Conservation (phyloP, 371 early-diverging fungal genomes). For the Actinomortierella ambigua region DNA sequence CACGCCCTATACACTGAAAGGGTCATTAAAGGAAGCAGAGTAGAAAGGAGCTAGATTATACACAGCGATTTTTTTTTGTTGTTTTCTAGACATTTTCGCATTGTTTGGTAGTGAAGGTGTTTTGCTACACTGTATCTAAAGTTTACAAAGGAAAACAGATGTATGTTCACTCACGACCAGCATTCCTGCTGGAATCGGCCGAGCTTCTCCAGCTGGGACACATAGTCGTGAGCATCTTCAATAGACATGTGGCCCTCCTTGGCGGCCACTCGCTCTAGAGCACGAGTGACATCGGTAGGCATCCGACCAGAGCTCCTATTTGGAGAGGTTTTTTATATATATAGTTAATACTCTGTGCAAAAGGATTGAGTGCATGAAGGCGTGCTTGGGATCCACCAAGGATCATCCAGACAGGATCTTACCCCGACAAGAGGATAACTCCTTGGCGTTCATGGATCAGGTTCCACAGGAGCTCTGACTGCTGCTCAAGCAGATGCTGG, state of each 20-base stretch:
- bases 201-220: slow-evolving; percentile 63
- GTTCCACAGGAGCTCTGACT: slow-evolving; percentile 66
- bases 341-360: slow-evolving; percentile 11
- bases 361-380: not conserved
- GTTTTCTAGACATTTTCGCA: no score
- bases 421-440: slow-evolving; percentile 76
- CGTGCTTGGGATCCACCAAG: not conserved
- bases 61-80: no score
- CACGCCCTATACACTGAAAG: no score
- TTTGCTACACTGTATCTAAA: no score
- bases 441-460: slow-evolving; percentile 64
- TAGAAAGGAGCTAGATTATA: no score
- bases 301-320: slow-evolving; percentile 78
- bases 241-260: slow-evolving; percentile 57
- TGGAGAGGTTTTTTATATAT: no score
- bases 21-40: no score
- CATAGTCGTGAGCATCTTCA: slow-evolving; percentile 65
- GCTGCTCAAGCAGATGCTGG: slow-evolving; percentile 66
- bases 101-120: no score
- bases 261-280: slow-evolving; percentile 68
- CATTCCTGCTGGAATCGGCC: slow-evolving; percentile 89
- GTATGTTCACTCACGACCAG: slow-evolving; percentile 60
- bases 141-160: no score
- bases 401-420: slow-evolving; percentile 8
- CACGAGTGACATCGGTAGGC: slow-evolving; percentile 81